These are phyloP conservation scores for Emergomyces pasteurianus DNA, from an alignment of 2,329 filamentous ascomycete genomes.

Conservation along the genomic window DNA sequence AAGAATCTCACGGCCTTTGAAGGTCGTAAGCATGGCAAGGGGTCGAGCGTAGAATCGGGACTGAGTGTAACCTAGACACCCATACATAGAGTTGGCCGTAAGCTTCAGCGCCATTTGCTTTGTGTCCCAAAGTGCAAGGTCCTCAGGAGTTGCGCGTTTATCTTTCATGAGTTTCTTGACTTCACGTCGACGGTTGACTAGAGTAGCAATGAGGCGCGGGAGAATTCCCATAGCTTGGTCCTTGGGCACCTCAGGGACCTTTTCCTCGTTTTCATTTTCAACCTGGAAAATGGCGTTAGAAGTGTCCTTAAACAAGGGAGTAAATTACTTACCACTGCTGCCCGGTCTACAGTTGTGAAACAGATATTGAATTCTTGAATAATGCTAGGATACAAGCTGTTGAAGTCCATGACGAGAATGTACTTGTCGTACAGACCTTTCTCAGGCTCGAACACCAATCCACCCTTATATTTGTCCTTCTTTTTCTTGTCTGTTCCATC, in stretches of 20 bases:
- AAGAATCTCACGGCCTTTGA: slow-evolving; percentile 94
- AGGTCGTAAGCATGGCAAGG: slow-evolving; percentile 88
- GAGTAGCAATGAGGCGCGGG: slow-evolving; percentile 78
- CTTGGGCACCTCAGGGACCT: slow-evolving; percentile 72
- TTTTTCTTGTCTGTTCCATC: slow-evolving; percentile 68
- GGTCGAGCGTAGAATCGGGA: slow-evolving; percentile 96
- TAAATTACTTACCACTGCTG: slow-evolving; percentile 47
- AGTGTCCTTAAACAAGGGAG: not conserved
- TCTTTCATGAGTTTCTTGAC: slow-evolving; percentile 97
- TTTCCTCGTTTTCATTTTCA: slow-evolving; percentile 67
- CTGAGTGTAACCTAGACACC: slow-evolving; percentile 91
- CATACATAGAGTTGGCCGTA: slow-evolving; percentile 99
- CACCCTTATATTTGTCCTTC: slow-evolving; percentile 98
- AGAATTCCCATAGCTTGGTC: slow-evolving; percentile 74
- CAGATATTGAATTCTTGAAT: slow-evolving; percentile 99
- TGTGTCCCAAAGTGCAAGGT: slow-evolving; percentile 93
- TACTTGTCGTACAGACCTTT: slow-evolving; percentile 97
- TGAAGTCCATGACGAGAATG: slow-evolving; percentile 99
- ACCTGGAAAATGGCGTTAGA: slow-evolving; percentile 8
- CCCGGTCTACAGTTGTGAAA: slow-evolving; percentile 89
- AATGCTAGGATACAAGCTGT: slow-evolving; percentile 95
- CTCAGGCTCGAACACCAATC: slow-evolving; percentile 94
- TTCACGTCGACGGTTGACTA: slow-evolving; percentile 77
- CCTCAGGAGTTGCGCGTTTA: slow-evolving; percentile 70
- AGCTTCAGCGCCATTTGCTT: slow-evolving; percentile 94